These are phyloP conservation scores for Stevia rebaudiana DNA, from an alignment of 140 eudicot species.

Conservation along the genomic window DNA sequence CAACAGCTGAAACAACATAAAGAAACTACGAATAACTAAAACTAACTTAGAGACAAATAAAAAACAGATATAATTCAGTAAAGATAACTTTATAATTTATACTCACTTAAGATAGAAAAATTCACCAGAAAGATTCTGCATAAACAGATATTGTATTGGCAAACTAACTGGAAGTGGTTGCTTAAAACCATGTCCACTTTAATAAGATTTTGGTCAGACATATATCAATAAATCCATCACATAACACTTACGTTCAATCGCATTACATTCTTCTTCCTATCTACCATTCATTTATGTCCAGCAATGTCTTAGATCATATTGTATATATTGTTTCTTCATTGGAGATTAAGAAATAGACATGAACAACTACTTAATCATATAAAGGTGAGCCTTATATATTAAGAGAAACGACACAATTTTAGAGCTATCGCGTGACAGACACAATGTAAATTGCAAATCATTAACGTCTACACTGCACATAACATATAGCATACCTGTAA, in stretches of 20 bases:
- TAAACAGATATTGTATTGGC: constrained; percentile 1
- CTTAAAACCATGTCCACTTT: background rate
- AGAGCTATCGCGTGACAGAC: background rate
- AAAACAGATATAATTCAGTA: background rate
- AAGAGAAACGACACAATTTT: background rate
- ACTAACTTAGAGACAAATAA: background rate
- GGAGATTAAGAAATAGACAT: background rate
- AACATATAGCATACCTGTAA: constrained; percentile 43
- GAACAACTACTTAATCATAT: constrained; percentile 1
- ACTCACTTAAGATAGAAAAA: background rate
- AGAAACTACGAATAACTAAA: constrained; percentile 1
- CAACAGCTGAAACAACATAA: background rate
- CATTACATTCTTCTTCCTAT: constrained; percentile 6
- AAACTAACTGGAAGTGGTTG: background rate
- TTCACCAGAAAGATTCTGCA: background rate
- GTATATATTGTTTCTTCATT: background rate
- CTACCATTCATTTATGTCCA: background rate
- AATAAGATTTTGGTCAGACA: background rate
- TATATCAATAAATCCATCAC: background rate
- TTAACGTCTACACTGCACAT: constrained; percentile 1
- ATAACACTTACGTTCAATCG: background rate
- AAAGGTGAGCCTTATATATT: background rate
- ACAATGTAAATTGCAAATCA: background rate
- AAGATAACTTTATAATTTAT: background rate
- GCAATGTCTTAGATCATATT: background rate